Conservation (phyloP, 495 filamentous ascomycete species). For the Chaetomium fimeti region DNA sequence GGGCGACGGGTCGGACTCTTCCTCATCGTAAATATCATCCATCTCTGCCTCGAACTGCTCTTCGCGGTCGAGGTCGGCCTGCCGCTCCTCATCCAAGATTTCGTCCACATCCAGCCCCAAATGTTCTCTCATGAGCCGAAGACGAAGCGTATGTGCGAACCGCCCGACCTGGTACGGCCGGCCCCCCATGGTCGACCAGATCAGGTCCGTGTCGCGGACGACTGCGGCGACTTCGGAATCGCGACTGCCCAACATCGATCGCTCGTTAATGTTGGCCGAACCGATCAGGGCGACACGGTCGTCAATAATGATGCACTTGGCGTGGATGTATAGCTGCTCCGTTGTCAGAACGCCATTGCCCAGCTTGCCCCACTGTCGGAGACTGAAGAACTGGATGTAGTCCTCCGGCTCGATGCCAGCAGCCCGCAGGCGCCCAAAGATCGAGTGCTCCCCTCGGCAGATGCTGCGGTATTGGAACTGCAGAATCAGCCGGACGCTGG, state of each 20-base stretch:
- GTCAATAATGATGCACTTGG: slow-evolving; percentile 96
- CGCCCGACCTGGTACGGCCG: slow-evolving; percentile 83
- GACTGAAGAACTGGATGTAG: slow-evolving; percentile 92
- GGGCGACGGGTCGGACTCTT: slow-evolving; percentile 36
- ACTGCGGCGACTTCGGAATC: slow-evolving; percentile 92
- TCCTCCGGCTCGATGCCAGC: slow-evolving; percentile 92
- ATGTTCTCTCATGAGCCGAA: slow-evolving; percentile 96
- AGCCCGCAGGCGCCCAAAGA: slow-evolving; percentile 80
- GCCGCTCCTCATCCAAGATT: slow-evolving; percentile 75
- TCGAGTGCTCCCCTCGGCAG: slow-evolving; percentile 87
- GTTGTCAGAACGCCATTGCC: slow-evolving; percentile 80
- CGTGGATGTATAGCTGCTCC: slow-evolving; percentile 97
- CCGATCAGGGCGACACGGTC: slow-evolving; percentile 93
- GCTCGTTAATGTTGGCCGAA: slow-evolving; percentile 98
- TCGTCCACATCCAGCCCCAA: slow-evolving; percentile 92
- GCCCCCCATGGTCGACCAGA: slow-evolving; percentile 88
- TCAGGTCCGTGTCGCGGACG: slow-evolving; percentile 90
- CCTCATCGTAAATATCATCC: slow-evolving; percentile 51
- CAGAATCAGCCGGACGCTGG: slow-evolving; percentile 92
- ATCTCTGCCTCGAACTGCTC: slow-evolving; percentile 54
- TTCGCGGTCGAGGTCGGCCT: slow-evolving; percentile 51
- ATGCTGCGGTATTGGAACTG: slow-evolving; percentile 98
- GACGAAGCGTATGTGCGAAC: slow-evolving; percentile 88
- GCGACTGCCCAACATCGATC: slow-evolving; percentile 86
- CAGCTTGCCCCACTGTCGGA: slow-evolving; percentile 91